A percentile compares a stretch with the other conserved stretches of the same genome.
Evolutionary conservation across 371 early-diverging fungal species (phyloP).

Genomic region (Hamiltosporidium tvaerminnensis): DNA sequence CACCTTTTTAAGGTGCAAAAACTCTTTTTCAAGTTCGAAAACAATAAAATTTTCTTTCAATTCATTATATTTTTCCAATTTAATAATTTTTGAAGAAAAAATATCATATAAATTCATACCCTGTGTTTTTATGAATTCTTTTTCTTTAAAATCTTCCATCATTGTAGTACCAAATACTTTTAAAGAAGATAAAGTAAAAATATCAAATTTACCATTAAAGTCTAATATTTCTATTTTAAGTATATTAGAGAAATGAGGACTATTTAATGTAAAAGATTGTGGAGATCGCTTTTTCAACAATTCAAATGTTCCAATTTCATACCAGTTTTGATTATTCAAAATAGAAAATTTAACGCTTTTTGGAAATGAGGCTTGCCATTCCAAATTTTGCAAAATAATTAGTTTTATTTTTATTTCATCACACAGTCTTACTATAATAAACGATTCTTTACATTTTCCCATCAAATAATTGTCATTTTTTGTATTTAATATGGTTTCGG

Average conservation of each 20-base stretch:
- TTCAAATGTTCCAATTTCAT: not conserved
- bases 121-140: not conserved
- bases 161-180: not conserved
- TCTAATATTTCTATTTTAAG: not conserved
- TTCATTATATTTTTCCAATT: not conserved
- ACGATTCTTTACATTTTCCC: not conserved
- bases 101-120: not conserved
- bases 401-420: not conserved
- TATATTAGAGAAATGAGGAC: not conserved
- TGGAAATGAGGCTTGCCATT: not conserved
- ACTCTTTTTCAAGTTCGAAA: too few relatives aligned
- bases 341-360: not conserved
- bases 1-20: too few relatives aligned
- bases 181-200: not conserved
- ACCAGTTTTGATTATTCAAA: not conserved
- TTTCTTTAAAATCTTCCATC: not conserved
- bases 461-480: not conserved
- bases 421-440: not conserved
- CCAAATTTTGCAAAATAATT: not conserved
- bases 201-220: not conserved
- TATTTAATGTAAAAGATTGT: not conserved
- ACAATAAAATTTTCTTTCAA: not conserved
- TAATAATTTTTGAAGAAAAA: not conserved
- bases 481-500: not conserved
- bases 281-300: not conserved